These are phyloP conservation scores for Aspergillus homomorphus DNA, from an alignment of 495 filamentous ascomycete genomes.

Conservation along the genomic window DNA sequence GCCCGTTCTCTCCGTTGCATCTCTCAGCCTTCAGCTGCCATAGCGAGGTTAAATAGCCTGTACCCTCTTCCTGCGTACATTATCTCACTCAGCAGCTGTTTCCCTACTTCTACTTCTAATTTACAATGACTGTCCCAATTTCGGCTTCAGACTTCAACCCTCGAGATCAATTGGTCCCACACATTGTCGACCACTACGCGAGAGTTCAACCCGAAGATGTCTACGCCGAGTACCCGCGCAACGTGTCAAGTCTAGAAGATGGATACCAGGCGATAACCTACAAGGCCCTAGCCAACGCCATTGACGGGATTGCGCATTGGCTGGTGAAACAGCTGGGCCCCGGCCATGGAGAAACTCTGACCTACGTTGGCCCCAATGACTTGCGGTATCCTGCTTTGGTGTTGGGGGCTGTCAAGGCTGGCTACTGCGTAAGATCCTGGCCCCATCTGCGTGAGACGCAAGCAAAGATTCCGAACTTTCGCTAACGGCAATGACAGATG, in stretches of 20 bases:
- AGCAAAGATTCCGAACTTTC: background rate
- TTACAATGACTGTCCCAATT: background rate
- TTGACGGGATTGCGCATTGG: conserved; percentile 30
- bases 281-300: conserved; percentile 10
- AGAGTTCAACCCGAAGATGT: background rate
- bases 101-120: too few species aligned
- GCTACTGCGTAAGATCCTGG: conserved; percentile 36
- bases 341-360: conserved; percentile 9
- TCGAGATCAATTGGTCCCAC: background rate
- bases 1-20: too few species aligned
- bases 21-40: too few species aligned
- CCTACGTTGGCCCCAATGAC: conserved; percentile 45
- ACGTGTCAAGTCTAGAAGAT: background rate
- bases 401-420: conserved; percentile 44
- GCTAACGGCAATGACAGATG: conserved; percentile 17
- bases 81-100: too few species aligned
- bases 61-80: too few species aligned
- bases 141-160: background rate
- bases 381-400: conserved; percentile 36
- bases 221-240: background rate
- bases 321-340: conserved; percentile 31
- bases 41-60: too few species aligned
- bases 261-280: background rate
- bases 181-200: conserved; percentile 1
- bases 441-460: too few species aligned